A percentile compares a stretch with the other conserved stretches of the same genome.
phyloP scores from a whole-genome alignment of 345 rosid species.

The Heritiera fomes region DNA sequence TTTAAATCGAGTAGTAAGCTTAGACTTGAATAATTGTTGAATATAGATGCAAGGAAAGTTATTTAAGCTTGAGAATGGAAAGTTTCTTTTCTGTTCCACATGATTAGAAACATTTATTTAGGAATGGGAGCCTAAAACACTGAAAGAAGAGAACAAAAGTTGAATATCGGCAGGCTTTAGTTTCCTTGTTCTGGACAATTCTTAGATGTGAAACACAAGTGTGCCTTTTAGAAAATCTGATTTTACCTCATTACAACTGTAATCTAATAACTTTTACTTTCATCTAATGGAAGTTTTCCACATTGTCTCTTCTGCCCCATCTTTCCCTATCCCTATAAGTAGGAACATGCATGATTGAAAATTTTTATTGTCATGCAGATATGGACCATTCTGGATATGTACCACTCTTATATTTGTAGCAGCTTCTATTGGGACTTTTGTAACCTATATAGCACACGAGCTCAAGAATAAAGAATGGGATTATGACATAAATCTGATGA shows the following conservation, averaged over 20 bases:
- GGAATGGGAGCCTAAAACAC: constrained; percentile 3
- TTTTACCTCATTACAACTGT: not conserved
- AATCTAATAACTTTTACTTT: not conserved
- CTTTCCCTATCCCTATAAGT: not conserved
- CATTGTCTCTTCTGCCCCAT: not conserved
- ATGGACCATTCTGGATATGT: constrained; percentile 99
- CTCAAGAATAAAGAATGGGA: constrained; percentile 78
- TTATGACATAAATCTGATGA: constrained; percentile 88
- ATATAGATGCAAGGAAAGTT: not conserved
- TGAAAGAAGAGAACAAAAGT: not conserved
- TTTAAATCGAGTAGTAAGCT: not conserved
- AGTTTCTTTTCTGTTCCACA: constrained; percentile 2
- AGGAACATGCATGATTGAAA: constrained; percentile 4
- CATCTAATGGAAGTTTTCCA: not conserved
- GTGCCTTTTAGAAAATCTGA: not conserved
- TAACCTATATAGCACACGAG: constrained; percentile 93
- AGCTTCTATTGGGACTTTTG: constrained; percentile 92
- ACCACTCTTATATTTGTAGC: constrained; percentile 90
- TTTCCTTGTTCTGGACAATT: not conserved
- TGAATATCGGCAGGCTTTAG: not conserved
- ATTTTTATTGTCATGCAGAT: constrained; percentile 45
- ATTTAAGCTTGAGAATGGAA: not conserved
- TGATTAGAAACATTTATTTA: constrained; percentile 6
- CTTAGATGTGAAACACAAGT: not conserved
- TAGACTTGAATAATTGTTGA: not conserved